Percentiles rank a stretch among this genome's conserved stretches.
phyloP scores from a whole-genome alignment of 2,329 filamentous ascomycete genomes.

The Hypocrella siamensis region DNA sequence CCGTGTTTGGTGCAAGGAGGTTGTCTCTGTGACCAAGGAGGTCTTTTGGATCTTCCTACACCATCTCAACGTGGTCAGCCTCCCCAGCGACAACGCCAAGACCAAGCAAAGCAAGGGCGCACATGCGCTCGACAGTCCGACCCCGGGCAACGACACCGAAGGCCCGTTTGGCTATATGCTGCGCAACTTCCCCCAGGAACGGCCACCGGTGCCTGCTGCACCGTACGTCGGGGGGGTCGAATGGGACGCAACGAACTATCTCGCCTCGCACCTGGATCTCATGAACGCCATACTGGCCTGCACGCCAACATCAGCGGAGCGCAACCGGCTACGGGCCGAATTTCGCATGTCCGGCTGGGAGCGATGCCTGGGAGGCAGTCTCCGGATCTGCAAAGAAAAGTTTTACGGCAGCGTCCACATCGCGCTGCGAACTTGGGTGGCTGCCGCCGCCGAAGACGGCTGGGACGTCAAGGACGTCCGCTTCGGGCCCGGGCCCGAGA shows the following conservation, averaged over 20 bases:
- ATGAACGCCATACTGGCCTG: slow-evolving; percentile 82
- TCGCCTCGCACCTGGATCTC: slow-evolving; percentile 83
- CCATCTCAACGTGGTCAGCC: slow-evolving; percentile 71
- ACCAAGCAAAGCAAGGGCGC: too few relatives aligned
- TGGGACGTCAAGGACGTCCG: slow-evolving; percentile 76
- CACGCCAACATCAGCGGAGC: slow-evolving; percentile 50
- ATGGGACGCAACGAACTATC: slow-evolving; percentile 96
- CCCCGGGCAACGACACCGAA: too few relatives aligned
- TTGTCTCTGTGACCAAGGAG: slow-evolving; percentile 85
- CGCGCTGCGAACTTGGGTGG: slow-evolving; percentile 77
- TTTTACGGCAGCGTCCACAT: slow-evolving; percentile 91
- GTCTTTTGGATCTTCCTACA: slow-evolving; percentile 99
- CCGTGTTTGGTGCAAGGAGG: slow-evolving; percentile 85
- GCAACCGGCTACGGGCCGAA: slow-evolving; percentile 64
- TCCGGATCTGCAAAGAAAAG: slow-evolving; percentile 92
- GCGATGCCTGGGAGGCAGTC: slow-evolving; percentile 67
- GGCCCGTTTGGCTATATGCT: slow-evolving; percentile 45
- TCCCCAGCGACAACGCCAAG: slow-evolving; percentile 38
- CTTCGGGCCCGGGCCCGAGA: slow-evolving; percentile 41
- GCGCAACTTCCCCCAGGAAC: slow-evolving; percentile 67
- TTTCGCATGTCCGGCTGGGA: slow-evolving; percentile 80
- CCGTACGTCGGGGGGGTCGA: slow-evolving; percentile 95
- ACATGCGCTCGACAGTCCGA: too few relatives aligned
- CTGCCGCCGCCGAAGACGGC: slow-evolving; percentile 69
- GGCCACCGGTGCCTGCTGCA: slow-evolving; percentile 81